Conservation (phyloP, 768 basidiomycete genomes). For the Lentinula lateritia region DNA sequence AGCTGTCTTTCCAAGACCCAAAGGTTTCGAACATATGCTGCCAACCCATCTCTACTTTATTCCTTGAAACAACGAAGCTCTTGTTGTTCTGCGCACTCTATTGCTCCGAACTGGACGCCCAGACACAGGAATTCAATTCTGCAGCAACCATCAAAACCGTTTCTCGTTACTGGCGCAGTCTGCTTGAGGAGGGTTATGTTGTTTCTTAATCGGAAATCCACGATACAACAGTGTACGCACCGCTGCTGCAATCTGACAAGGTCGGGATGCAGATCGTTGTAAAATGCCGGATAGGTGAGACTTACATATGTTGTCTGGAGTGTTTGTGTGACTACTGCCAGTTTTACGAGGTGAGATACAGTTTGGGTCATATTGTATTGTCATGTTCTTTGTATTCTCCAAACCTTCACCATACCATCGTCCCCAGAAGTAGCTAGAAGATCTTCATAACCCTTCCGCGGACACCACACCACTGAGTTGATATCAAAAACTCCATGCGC, state of each 20-base stretch:
- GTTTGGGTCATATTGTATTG: background rate
- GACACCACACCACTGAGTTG: slow-evolving; percentile 84
- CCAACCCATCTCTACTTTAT: background rate
- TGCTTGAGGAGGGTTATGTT: background rate
- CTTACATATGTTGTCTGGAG: background rate
- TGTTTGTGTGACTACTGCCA: too few species aligned
- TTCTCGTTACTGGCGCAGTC: background rate
- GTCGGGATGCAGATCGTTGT: too few species aligned
- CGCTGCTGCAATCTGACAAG: too few species aligned
- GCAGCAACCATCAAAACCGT: background rate
- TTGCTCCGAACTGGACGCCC: background rate
- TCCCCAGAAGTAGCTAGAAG: slow-evolving; percentile 82
- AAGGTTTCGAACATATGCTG: background rate
- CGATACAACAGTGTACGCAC: background rate
- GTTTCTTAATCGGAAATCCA: background rate
- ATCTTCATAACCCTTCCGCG: slow-evolving; percentile 54
- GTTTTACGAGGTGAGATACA: too few species aligned
- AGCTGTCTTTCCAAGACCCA: background rate
- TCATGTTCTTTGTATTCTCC: slow-evolving; percentile 41
- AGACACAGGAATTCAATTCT: background rate
- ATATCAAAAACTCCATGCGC: slow-evolving; percentile 85
- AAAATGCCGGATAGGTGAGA: background rate
- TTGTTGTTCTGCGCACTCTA: background rate
- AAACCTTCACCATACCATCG: slow-evolving; percentile 79
- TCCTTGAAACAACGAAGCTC: background rate